Base-by-base conservation (phyloP, 345 rosid species). In the Salix koriyanagi region DNA sequence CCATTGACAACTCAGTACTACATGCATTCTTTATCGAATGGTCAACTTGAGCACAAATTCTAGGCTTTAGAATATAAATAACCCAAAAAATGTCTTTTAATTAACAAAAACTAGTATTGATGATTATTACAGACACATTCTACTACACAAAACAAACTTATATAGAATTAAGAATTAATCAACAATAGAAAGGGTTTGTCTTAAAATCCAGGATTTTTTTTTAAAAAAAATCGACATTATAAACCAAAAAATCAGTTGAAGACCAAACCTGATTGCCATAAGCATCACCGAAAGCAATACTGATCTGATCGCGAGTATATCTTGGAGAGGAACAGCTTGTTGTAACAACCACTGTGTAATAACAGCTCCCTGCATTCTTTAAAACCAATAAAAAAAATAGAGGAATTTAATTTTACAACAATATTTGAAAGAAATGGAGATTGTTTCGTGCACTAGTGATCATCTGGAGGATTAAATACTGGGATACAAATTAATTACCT, bases 241-340 rank as follows among this genome's bases (percentile, higher is more conserved):
- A 30, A 70, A 74, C 12, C 2, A 19, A 50, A 72, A 76, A 77
- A 71, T 48, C 64, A 64, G 70, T 32, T 46, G n/a, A 34, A 67
- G 16, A 36, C 41, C 14, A 30, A 67, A 95, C 93, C 93, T 86
- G 90, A 81, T 89, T 87, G 72, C 94, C 98, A 72, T 87, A 88
- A 41, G 90, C 95, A 70, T 94, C 92, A 0, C 98, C 94, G 67
- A 92, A 94, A 9, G 89, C 66, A 32, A 94, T 80, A 52, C 96
- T 88, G 76, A 94, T 89, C 50, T 87, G 98, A 82, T 93, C 98
- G 41, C 91, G 80, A 2, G 94, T 89, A 10, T 80, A 83, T 34
- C 30, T 28, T 14, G 92, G 83, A 15, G 98, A 93, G 41, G 86
- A 77, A 66, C 91, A 89, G 81, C 97, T 89, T 14, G 97, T 93